Evolutionary conservation across 2,329 filamentous ascomycete species (phyloP).

Genomic region (Calonectria leucothoes): DNA sequence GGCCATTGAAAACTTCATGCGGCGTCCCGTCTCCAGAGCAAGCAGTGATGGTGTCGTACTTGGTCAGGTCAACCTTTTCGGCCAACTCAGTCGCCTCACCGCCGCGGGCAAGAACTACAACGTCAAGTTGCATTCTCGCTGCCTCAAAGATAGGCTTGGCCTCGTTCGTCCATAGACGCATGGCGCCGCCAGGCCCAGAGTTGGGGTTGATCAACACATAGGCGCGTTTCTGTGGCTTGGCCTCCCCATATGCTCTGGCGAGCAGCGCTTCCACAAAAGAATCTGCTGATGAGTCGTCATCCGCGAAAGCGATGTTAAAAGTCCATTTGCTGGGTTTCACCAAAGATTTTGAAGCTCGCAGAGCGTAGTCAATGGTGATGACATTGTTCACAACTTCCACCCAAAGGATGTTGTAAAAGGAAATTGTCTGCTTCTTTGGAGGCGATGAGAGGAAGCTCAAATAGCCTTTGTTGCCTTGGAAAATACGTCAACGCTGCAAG

Average conservation of each 20-base stretch:
- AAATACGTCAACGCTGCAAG: neutral
- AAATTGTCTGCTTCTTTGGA: constrained; percentile 60
- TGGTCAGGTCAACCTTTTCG: constrained; percentile 79
- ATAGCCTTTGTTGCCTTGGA: neutral
- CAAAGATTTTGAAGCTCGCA: constrained; percentile 66
- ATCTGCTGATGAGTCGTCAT: constrained; percentile 54
- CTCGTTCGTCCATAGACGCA: constrained; percentile 78
- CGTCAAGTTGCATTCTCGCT: constrained; percentile 80
- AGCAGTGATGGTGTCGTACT: constrained; percentile 86
- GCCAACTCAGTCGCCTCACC: constrained; percentile 86
- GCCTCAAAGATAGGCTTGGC: constrained; percentile 87
- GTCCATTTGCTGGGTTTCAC: constrained; percentile 71
- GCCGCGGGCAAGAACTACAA: constrained; percentile 75
- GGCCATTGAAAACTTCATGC: constrained; percentile 94
- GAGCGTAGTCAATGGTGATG: constrained; percentile 80
- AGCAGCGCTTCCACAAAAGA: constrained; percentile 76
- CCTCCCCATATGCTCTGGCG: constrained; percentile 75
- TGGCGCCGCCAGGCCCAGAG: constrained; percentile 82
- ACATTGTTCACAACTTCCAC: constrained; percentile 71
- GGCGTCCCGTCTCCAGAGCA: constrained; percentile 94
- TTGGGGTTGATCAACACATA: constrained; percentile 94
- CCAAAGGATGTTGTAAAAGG: constrained; percentile 88
- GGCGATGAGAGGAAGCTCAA: neutral
- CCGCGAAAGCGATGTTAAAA: constrained; percentile 54
- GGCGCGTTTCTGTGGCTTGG: constrained; percentile 78